Evolutionary conservation across 1,284 basidiomycete species (phyloP).

Genomic region (Puccinia hordei): DNA sequence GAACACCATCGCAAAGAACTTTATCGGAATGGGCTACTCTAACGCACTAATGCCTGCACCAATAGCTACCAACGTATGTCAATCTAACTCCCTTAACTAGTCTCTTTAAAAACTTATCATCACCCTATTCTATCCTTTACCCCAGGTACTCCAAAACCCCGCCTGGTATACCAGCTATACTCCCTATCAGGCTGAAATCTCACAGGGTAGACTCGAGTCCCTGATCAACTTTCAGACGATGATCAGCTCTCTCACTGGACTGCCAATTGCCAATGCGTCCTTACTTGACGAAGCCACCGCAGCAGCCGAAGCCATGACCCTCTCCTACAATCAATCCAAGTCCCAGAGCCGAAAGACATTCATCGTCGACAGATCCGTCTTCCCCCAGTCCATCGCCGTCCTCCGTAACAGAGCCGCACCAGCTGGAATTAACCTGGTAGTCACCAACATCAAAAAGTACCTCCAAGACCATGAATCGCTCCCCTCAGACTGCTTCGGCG

Average conservation of each 20-base stretch:
- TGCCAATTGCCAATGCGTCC: slow-evolving; percentile 93
- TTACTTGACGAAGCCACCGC: slow-evolving; percentile 77
- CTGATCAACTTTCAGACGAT: slow-evolving; percentile 97
- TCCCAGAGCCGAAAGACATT: slow-evolving; percentile 73
- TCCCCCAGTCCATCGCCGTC: slow-evolving; percentile 83
- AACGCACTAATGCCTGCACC: slow-evolving; percentile 90
- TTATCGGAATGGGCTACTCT: slow-evolving; percentile 98
- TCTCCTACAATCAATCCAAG: slow-evolving; percentile 70
- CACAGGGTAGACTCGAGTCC: slow-evolving; percentile 92
- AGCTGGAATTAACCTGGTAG: slow-evolving; percentile 78
- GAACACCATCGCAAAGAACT: slow-evolving; percentile 84
- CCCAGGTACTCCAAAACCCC: slow-evolving; percentile 87
- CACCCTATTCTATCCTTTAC: slow-evolving; percentile 29
- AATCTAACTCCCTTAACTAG: too few species aligned
- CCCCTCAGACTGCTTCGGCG: slow-evolving; percentile 74
- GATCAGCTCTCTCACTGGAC: slow-evolving; percentile 88
- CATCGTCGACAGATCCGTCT: slow-evolving; percentile 77
- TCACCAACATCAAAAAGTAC: slow-evolving; percentile 66
- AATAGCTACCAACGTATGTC: slow-evolving; percentile 82
- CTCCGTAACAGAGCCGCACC: slow-evolving; percentile 83
- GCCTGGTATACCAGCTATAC: slow-evolving; percentile 99
- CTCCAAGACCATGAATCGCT: slow-evolving; percentile 62
- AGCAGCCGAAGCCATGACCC: slow-evolving; percentile 88
- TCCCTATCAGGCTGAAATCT: slow-evolving; percentile 85
- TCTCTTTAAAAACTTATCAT: neutral